Evolutionary conservation across 1,139 yeast species (phyloP), one percentile per base, ranked within the genome.

Genomic region (Pichia kudriavzevii): DNA sequence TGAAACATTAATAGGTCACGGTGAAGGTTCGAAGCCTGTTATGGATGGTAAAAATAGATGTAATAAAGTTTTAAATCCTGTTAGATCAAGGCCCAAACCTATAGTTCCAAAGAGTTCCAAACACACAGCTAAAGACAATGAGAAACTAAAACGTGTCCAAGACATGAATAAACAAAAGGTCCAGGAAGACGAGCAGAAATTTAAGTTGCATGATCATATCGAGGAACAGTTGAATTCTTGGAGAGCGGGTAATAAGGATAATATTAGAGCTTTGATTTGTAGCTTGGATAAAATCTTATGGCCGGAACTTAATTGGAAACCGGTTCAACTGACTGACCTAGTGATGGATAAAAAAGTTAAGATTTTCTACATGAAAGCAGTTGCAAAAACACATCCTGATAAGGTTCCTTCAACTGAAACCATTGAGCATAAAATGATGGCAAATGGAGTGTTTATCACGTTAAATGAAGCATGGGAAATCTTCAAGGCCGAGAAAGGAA

Each of bases 331-430:
- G 46, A 70, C 80, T 12, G 97, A 91, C 39, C 64, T 93, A 41
- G 91, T 91, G 48, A 63, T 88, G 47, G 88, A 94, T n/a, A 87
- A 85, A 49, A 87, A 82, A 54, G 97, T 88, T 29, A 88, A 91
- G 56, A 63, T 88, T 30, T 67, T 68, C 22, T 93, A 91, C 58
- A 73, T 93, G 88, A 91, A 85, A 57, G 97, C 95, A 1, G 93
- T 87, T 28, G 79, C 95, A 22, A 75, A 79, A 47, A 85, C 93
- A 5, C 99, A 93, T 54, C 98, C 98, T 0, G 98, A 93, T 57
- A 93, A 93, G 57, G 63, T 87, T 26, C 65, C 75, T 4, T 63
- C 66, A 22, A 49, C 51, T 16, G 69, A 75, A 2, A 60, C 77
- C 7, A 63, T 75, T n/a, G 91, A 84, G 48, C 74, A 75, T 41